Evolutionary conservation across 148 eudicot species (phyloP).

Genomic region (Salicornia ramosissima): DNA sequence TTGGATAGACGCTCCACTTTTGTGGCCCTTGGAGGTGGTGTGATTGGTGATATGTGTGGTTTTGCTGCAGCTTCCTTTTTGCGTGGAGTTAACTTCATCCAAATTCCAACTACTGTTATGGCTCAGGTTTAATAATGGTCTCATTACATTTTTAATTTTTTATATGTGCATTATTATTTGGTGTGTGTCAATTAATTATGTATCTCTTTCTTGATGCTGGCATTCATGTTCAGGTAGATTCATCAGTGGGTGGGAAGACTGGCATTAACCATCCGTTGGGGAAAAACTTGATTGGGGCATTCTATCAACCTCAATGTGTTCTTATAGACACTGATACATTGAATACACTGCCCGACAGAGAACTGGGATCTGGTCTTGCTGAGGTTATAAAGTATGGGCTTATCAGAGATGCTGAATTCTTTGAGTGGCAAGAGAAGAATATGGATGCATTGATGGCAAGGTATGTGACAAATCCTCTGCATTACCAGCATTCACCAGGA

Average conservation of each 20-base stretch:
- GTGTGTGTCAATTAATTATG: not conserved
- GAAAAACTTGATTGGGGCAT: constrained; percentile 93
- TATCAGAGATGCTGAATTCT: constrained; percentile 86
- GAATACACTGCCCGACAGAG: constrained; percentile 89
- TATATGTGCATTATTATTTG: not conserved
- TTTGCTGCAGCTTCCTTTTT: constrained; percentile 94
- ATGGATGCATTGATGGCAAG: constrained; percentile 78
- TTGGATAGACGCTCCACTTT: constrained; percentile 86
- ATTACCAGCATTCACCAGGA: not conserved
- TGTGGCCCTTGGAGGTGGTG: constrained; percentile 98
- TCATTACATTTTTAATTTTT: not conserved
- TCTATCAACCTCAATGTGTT: constrained; percentile 97
- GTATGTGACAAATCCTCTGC: constrained; percentile 26
- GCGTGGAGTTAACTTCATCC: constrained; percentile 97
- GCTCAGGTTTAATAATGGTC: constrained; percentile 58
- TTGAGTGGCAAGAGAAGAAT: constrained; percentile 96
- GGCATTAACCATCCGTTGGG: constrained; percentile 93
- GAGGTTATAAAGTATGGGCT: constrained; percentile 95
- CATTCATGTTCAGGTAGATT: constrained; percentile 66
- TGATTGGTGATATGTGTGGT: constrained; percentile 99
- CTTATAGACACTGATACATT: constrained; percentile 84
- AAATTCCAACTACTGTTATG: constrained; percentile 98
- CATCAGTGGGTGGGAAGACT: constrained; percentile 97
- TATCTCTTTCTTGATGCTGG: constrained; percentile 10
- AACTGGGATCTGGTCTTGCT: constrained; percentile 90